Conservation (phyloP, 2,329 filamentous ascomycete genomes). For the Aspergillus unguis region DNA sequence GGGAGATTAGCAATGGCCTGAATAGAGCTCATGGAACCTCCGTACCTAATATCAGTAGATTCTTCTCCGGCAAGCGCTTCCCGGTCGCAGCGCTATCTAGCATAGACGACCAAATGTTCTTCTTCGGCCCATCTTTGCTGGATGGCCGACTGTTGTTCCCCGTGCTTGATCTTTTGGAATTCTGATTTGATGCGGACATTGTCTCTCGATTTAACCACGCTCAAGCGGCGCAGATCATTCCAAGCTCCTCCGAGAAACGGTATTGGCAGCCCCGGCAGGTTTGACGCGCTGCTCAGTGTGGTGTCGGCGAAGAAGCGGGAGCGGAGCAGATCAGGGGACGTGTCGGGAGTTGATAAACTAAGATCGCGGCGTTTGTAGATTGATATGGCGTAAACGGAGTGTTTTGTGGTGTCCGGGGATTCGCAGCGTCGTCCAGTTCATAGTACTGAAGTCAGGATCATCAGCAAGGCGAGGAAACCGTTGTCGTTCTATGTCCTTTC, state of each 20-base stretch:
- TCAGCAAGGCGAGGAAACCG: not conserved
- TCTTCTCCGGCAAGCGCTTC: conserved; percentile 88
- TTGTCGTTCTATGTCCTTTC: conserved; percentile 5
- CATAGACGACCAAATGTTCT: conserved; percentile 93
- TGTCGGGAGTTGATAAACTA: conserved; percentile 2
- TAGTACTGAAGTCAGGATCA: not conserved
- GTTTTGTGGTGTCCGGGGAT: not conserved
- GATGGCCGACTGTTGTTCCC: conserved; percentile 40
- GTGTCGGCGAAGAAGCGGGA: conserved; percentile 21
- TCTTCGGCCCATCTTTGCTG: conserved; percentile 66
- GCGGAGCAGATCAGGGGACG: conserved; percentile 33
- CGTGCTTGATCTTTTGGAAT: conserved; percentile 28
- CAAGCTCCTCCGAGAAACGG: conserved; percentile 13
- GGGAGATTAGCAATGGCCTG: conserved; percentile 17
- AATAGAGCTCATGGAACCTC: conserved; percentile 11
- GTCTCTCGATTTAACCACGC: conserved; percentile 37
- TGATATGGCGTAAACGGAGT: not conserved
- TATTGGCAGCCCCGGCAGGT: conserved; percentile 2
- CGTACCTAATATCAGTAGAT: conserved; percentile 77
- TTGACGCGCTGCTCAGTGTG: conserved; percentile 19
- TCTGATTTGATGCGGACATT: conserved; percentile 38
- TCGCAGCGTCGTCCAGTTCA: conserved; percentile 1
- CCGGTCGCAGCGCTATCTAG: conserved; percentile 85
- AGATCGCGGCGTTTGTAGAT: conserved; percentile 1
- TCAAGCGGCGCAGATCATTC: conserved; percentile 35